A percentile compares a stretch with the other conserved stretches of the same genome.
Evolutionary conservation across 1,139 yeast genomes (phyloP).

Genomic region (Zygosaccharomyces sapae): DNA sequence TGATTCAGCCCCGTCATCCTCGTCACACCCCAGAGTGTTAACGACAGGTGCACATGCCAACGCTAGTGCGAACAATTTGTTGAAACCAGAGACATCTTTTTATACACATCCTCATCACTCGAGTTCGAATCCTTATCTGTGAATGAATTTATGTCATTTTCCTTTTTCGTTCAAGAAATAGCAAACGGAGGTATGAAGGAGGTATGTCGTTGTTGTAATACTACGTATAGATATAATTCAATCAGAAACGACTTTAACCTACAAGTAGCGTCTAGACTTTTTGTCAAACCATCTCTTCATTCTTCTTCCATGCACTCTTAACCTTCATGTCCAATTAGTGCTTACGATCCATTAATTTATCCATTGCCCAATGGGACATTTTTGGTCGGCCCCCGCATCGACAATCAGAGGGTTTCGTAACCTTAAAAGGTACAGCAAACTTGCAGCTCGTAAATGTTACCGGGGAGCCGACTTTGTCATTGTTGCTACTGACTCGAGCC

Average conservation of each 20-base stretch:
- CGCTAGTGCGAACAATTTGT: slow-evolving; percentile 19
- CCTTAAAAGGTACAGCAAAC: not conserved
- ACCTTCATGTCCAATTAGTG: too few relatives aligned
- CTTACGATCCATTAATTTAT: not conserved
- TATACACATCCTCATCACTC: slow-evolving; percentile 20
- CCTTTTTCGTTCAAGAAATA: not conserved
- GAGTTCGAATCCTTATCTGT: slow-evolving; percentile 15
- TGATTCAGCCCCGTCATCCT: slow-evolving; percentile 7
- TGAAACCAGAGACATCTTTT: slow-evolving; percentile 34
- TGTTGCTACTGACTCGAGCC: too few relatives aligned
- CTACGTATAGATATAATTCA: not conserved
- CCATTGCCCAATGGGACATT: not conserved
- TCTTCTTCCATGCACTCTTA: too few relatives aligned
- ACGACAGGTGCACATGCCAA: slow-evolving; percentile 9
- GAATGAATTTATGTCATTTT: not conserved
- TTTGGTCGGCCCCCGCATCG: not conserved
- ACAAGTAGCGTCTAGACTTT: not conserved
- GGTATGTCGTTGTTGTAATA: not conserved
- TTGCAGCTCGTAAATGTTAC: not conserved
- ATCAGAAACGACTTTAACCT: not conserved
- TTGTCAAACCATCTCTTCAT: too few relatives aligned
- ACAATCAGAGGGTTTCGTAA: not conserved
- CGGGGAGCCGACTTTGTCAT: too few relatives aligned
- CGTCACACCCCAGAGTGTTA: slow-evolving; percentile 7
- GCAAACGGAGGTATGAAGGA: not conserved